These are phyloP conservation scores for Lodderomyces parapsilosis DNA, from an alignment of 1,139 yeast species.

Conservation along the genomic window DNA sequence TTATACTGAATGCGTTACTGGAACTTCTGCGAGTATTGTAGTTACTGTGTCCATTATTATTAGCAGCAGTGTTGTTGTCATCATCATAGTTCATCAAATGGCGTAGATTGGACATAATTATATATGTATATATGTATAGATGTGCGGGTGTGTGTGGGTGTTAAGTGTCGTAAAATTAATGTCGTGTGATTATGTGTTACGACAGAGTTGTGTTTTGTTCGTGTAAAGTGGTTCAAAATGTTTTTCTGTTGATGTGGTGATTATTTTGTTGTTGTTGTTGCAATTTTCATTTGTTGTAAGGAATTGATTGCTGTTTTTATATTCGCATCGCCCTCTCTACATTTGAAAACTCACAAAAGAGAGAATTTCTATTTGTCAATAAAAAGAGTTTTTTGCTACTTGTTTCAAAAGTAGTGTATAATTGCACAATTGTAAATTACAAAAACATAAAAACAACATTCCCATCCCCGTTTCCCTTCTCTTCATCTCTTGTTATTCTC, in stretches of 20 bases:
- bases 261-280: background rate
- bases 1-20: conserved; percentile 2
- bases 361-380: background rate
- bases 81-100: conserved; percentile 16
- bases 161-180: background rate
- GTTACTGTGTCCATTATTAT: background rate
- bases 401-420: background rate
- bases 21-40: background rate
- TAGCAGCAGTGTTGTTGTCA: conserved; percentile 7
- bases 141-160: too few relatives aligned
- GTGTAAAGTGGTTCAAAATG: too few relatives aligned
- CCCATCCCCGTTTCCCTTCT: too few relatives aligned
- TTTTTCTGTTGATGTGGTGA: too few relatives aligned
- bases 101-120: conserved; percentile 14
- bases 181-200: background rate
- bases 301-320: background rate
- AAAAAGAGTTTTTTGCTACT: background rate
- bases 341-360: too few relatives aligned
- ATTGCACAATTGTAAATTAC: too few relatives aligned
- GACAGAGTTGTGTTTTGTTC: background rate
- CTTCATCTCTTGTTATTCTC: too few relatives aligned
- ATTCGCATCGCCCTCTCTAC: too few relatives aligned
- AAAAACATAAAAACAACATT: too few relatives aligned
- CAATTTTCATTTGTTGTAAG: too few relatives aligned
- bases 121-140: too few relatives aligned